Conservation (phyloP, 331 rosid species). For the Malus hybrid region DNA sequence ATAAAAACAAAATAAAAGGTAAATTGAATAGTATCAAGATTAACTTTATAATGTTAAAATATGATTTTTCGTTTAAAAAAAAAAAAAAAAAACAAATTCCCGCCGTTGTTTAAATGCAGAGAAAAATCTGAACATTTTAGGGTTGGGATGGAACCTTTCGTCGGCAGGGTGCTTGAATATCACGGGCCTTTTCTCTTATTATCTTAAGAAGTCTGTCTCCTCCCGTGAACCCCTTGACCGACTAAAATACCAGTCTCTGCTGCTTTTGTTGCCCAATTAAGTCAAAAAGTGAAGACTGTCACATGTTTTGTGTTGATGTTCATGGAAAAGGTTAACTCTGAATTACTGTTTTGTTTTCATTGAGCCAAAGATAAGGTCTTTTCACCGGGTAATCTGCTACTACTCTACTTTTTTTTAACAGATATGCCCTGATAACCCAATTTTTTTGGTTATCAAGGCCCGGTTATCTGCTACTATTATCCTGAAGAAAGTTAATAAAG, state of each 20-base stretch:
- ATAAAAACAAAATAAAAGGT: too few species aligned
- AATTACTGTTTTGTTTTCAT: not conserved
- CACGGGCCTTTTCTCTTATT: slow-evolving; percentile 37
- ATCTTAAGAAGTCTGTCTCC: slow-evolving; percentile 19
- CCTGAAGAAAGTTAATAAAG: too few species aligned
- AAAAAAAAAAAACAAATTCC: too few species aligned
- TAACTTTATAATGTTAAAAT: too few species aligned
- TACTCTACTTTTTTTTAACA: too few species aligned
- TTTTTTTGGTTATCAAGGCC: too few species aligned
- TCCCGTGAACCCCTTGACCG: slow-evolving; percentile 28
- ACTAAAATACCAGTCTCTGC: not conserved
- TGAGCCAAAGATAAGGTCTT: not conserved
- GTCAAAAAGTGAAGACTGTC: slow-evolving; percentile 40
- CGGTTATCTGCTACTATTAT: too few species aligned
- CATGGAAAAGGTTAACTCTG: too few species aligned
- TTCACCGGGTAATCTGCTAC: not conserved
- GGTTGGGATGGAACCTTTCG: not conserved
- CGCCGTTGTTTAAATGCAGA: too few species aligned
- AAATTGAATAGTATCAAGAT: too few species aligned
- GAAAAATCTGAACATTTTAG: not conserved
- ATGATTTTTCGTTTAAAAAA: too few species aligned
- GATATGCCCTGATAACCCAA: too few species aligned
- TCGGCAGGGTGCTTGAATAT: slow-evolving; percentile 3
- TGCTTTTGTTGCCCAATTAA: slow-evolving; percentile 35
- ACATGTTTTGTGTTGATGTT: slow-evolving; percentile 28